These are phyloP conservation scores for Psophocarpus tetragonolobus DNA, from an alignment of 306 rosid species.

Conservation along the genomic window DNA sequence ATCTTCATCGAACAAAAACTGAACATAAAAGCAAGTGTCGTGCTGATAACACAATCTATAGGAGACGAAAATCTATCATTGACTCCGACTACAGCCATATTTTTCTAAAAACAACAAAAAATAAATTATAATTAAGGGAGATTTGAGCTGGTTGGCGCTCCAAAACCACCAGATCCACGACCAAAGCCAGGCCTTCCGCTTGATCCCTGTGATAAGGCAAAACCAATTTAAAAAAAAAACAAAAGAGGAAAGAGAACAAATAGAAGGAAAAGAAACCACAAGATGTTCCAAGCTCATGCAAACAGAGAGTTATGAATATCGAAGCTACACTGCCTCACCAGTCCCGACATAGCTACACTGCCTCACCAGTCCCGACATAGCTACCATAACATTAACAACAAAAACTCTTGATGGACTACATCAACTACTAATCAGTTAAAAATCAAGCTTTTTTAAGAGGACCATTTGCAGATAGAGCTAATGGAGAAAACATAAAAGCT, in stretches of 20 bases:
- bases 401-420: not conserved
- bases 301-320: not conserved
- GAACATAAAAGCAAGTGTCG: not conserved
- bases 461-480: not conserved
- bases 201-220: conserved; percentile 50
- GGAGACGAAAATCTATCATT: not conserved
- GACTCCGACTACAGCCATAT: conserved; percentile 20
- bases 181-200: conserved; percentile 77
- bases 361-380: not conserved
- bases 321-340: too few species aligned
- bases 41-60: conserved; percentile 25
- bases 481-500: not conserved
- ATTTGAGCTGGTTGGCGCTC: conserved; percentile 56
- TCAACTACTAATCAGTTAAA: not conserved
- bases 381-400: not conserved
- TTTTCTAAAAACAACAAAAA: conserved; percentile 14
- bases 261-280: not conserved
- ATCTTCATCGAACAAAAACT: conserved; percentile 13
- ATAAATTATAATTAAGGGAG: conserved; percentile 29
- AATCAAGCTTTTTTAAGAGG: not conserved
- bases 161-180: conserved; percentile 69
- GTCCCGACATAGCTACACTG: too few species aligned
- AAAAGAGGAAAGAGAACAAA: too few species aligned
- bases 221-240: not conserved
- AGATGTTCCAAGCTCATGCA: not conserved